A percentile compares a stretch with the other conserved stretches of the same genome.
phyloP scores from a whole-genome alignment of 2,329 filamentous ascomycete genomes.

The Cercospora zeae-maydis region DNA sequence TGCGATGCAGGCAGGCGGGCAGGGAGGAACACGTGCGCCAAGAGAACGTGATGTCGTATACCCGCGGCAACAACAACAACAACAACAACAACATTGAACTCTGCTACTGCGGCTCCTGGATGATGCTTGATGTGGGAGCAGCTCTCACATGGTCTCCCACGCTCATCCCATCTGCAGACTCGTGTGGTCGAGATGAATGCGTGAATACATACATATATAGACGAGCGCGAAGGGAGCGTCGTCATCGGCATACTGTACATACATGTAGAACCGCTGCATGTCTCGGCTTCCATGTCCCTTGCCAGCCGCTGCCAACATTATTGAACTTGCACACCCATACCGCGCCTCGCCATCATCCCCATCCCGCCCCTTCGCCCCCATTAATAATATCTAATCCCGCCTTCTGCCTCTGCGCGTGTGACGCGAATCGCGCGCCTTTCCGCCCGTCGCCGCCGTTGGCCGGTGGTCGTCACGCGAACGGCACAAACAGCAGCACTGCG shows the following conservation, averaged over 20 bases:
- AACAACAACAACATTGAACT: no score
- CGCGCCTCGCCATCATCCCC: not conserved
- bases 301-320: slow-evolving; percentile 1
- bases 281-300: not conserved
- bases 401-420: not conserved
- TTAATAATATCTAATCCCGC: not conserved
- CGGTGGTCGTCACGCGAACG: not conserved
- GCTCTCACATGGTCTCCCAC: not conserved
- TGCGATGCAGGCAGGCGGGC: no score
- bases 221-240: not conserved
- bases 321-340: not conserved
- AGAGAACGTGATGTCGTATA: not conserved
- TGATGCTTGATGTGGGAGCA: not conserved
- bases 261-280: not conserved
- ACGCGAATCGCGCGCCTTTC: not conserved
- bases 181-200: not conserved
- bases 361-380: not conserved
- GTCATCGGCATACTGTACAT: no score
- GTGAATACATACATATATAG: not conserved
- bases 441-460: not conserved
- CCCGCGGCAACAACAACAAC: not conserved
- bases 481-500: slow-evolving; percentile 3
- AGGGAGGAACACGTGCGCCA: not conserved
- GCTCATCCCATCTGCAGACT: not conserved
- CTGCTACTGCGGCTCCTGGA: no score